Conservation (phyloP, 192 early-diverging fungal species). For the Oehlia diaphana region DNA sequence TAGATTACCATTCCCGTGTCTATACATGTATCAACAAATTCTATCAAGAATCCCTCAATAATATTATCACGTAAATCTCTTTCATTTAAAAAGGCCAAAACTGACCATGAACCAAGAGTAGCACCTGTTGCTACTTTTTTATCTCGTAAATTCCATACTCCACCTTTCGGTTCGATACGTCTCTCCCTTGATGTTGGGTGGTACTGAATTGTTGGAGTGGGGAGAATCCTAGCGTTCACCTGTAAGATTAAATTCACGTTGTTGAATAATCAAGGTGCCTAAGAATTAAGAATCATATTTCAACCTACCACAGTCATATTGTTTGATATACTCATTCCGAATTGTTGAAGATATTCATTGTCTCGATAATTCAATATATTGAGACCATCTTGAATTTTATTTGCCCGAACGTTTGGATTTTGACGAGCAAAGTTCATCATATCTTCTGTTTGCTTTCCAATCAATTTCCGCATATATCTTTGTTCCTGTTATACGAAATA, state of each 20-base stretch:
- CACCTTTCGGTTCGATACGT: slow-evolving; percentile 56
- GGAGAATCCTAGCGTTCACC: slow-evolving; percentile 65
- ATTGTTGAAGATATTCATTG: slow-evolving; percentile 72
- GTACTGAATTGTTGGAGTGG: slow-evolving; percentile 76
- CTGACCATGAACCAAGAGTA: slow-evolving; percentile 74
- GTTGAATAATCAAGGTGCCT: slow-evolving; percentile 33
- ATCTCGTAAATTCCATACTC: slow-evolving; percentile 87
- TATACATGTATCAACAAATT: too few relatives aligned
- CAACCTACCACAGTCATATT: slow-evolving; percentile 61
- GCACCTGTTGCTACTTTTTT: slow-evolving; percentile 76
- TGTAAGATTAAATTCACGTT: not conserved
- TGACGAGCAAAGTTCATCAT: slow-evolving; percentile 94
- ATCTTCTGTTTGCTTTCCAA: slow-evolving; percentile 83
- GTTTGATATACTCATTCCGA: slow-evolving; percentile 67
- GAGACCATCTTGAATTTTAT: slow-evolving; percentile 78
- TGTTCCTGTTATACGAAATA: slow-evolving; percentile 58
- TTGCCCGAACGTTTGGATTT: slow-evolving; percentile 76
- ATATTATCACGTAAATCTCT: too few relatives aligned
- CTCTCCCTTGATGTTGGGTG: slow-evolving; percentile 44
- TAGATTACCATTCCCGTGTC: too few relatives aligned
- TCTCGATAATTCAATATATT: slow-evolving; percentile 60
- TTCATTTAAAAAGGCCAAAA: slow-evolving; percentile 62
- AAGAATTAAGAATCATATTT: not conserved
- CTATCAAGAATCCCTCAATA: too few relatives aligned
- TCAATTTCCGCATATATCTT: slow-evolving; percentile 76